phyloP scores from a whole-genome alignment of 768 basidiomycete genomes.

The Mycena maculata region DNA sequence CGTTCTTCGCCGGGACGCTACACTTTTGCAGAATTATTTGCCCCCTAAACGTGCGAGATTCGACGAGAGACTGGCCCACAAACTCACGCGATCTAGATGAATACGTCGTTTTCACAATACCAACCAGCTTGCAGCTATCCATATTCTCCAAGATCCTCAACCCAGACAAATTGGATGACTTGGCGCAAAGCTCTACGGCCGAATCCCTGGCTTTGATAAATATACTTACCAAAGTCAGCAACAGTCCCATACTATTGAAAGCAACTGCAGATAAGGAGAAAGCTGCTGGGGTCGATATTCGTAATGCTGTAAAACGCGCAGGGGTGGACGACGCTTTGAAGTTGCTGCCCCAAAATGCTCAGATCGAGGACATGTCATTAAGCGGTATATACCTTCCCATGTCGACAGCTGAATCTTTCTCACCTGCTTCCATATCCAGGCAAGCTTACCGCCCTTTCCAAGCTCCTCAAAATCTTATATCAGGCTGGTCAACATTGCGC shows the following conservation, averaged over 20 bases:
- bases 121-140: conserved; percentile 82
- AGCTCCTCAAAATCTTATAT: conserved; percentile 69
- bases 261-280: conserved; percentile 77
- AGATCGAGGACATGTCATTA: conserved; percentile 77
- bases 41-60: conserved; percentile 86
- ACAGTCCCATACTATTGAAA: conserved; percentile 88
- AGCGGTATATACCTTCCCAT: conserved; percentile 67
- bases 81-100: conserved; percentile 69
- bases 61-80: neutral
- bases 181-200: conserved; percentile 78
- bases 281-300: conserved; percentile 51
- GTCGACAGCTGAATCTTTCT: neutral
- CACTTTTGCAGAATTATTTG: conserved; percentile 82
- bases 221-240: conserved; percentile 89
- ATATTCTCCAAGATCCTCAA: conserved; percentile 84
- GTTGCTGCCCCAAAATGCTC: conserved; percentile 68
- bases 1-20: conserved; percentile 89
- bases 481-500: conserved; percentile 53
- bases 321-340: conserved; percentile 70
- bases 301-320: conserved; percentile 52
- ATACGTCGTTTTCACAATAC: conserved; percentile 97
- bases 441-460: conserved; percentile 76
- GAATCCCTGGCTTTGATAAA: conserved; percentile 85
- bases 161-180: conserved; percentile 73
- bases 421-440: conserved; percentile 56